Evolutionary conservation across 352 stramenopile genomes (phyloP).

Genomic region (Peronospora tabacina): DNA sequence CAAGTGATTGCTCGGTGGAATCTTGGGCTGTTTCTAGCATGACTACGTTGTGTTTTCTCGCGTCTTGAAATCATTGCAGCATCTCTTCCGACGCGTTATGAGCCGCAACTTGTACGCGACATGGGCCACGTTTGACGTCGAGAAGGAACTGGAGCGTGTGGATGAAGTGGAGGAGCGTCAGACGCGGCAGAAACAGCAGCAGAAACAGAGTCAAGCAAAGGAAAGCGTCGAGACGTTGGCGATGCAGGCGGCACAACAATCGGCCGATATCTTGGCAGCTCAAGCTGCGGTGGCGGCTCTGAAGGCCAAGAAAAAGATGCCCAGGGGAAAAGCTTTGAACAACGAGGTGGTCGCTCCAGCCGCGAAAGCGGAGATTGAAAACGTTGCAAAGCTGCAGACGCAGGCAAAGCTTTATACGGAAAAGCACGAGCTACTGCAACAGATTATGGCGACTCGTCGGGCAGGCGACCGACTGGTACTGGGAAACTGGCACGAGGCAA

Average conservation of each 20-base stretch:
- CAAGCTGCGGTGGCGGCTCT: slow-evolving; percentile 59
- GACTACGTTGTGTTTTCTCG: no score
- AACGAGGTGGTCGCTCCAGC: background rate
- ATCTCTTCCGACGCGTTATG: slow-evolving; percentile 13
- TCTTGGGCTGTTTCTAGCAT: no score
- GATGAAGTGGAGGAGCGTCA: slow-evolving; percentile 34
- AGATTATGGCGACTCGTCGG: slow-evolving; percentile 36
- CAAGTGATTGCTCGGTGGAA: no score
- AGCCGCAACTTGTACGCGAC: slow-evolving; percentile 41
- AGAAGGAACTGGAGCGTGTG: slow-evolving; percentile 51
- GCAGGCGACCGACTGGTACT: slow-evolving; percentile 25
- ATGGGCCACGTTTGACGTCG: slow-evolving; percentile 63
- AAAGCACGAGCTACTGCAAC: slow-evolving; percentile 50
- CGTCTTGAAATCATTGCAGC: background rate
- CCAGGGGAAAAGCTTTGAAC: slow-evolving; percentile 1
- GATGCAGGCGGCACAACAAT: slow-evolving; percentile 38
- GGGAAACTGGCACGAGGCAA: slow-evolving; percentile 12
- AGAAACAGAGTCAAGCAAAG: slow-evolving; percentile 38
- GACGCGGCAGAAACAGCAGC: slow-evolving; percentile 25
- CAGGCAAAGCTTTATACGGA: slow-evolving; percentile 31
- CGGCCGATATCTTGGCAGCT: slow-evolving; percentile 50
- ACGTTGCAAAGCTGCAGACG: slow-evolving; percentile 18
- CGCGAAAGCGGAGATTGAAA: background rate
- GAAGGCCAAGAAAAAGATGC: slow-evolving; percentile 39
- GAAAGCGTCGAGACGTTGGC: slow-evolving; percentile 41